Conservation (phyloP, 108 stramenopile genomes). For the Cyclostephanos invisitatus region DNA sequence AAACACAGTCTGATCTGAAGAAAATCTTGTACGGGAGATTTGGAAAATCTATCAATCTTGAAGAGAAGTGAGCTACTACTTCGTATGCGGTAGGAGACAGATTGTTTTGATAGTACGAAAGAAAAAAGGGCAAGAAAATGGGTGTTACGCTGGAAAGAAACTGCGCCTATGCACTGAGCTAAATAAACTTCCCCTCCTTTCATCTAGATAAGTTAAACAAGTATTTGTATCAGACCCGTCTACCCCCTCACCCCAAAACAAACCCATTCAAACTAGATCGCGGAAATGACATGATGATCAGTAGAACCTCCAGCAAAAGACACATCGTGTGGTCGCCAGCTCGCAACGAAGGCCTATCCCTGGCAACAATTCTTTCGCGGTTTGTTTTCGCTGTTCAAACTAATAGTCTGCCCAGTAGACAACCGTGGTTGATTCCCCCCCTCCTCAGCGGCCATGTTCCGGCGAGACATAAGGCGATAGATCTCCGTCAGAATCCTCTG, state of each 20-base stretch:
- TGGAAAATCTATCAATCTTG: conserved; percentile 89
- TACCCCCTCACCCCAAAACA: background rate
- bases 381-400: conserved; percentile 56
- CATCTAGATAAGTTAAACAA: background rate
- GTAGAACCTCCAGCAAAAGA: no score
- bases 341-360: conserved; percentile 10
- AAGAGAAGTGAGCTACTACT: conserved; percentile 52
- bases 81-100: no score
- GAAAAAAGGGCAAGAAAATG: no score
- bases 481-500: conserved; percentile 96
- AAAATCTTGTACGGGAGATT: conserved; percentile 86
- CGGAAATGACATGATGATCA: no score
- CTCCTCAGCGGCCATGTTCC: conserved; percentile 85
- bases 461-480: conserved; percentile 82
- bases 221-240: background rate
- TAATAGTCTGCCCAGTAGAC: conserved; percentile 79
- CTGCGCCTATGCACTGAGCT: no score
- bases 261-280: no score
- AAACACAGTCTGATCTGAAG: conserved; percentile 77
- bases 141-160: no score
- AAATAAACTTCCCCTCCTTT: no score
- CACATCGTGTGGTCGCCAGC: no score
- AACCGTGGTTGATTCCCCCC: conserved; percentile 69
- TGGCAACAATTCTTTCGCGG: conserved; percentile 44
- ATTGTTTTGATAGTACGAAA: no score